Percentiles rank a stretch among this genome's conserved stretches.
Evolutionary conservation across 768 basidiomycete genomes (phyloP).

Genomic region (Phlebiopsis gigantea): DNA sequence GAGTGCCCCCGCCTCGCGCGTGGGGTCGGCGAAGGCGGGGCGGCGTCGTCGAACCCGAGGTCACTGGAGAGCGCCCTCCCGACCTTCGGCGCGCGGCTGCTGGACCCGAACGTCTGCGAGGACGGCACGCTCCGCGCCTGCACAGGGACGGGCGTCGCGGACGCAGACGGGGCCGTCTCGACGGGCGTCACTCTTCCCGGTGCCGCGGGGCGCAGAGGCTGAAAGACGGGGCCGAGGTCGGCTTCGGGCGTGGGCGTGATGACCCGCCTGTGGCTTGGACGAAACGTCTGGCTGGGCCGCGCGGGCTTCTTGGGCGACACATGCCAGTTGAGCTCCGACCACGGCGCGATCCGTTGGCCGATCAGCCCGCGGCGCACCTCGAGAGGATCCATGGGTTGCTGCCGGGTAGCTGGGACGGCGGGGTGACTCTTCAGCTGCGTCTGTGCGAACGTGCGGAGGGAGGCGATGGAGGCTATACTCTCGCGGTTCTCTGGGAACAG

Average conservation of each 20-base stretch:
- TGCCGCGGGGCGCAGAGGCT: constrained; percentile 48
- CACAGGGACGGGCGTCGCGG: constrained; percentile 21
- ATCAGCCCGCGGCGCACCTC: constrained; percentile 15
- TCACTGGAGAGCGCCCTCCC: constrained; percentile 15
- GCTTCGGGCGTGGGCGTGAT: constrained; percentile 53
- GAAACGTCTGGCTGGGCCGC: constrained; percentile 16
- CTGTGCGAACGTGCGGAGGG: constrained; percentile 44
- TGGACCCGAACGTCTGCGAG: constrained; percentile 35
- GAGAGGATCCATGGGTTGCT: constrained; percentile 8
- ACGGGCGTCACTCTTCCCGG: constrained; percentile 23
- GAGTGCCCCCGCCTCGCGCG: constrained; percentile 27
- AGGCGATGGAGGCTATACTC: constrained; percentile 38
- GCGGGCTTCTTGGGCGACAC: constrained; percentile 35
- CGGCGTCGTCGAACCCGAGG: constrained; percentile 16
- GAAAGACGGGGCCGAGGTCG: constrained; percentile 55
- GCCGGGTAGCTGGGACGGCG: constrained; percentile 8
- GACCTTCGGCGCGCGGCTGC: constrained; percentile 27
- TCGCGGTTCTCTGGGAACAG: constrained; percentile 24
- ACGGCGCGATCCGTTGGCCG: constrained; percentile 60
- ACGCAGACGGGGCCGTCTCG: constrained; percentile 21
- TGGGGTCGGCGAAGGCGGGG: constrained; percentile 26
- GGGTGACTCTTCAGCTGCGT: constrained; percentile 7
- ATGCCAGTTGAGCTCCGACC: constrained; percentile 42
- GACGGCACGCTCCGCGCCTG: constrained; percentile 31
- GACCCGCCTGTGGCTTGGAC: constrained; percentile 43